Conservation (phyloP, 345 rosid species). For the Corymbia maculata region DNA sequence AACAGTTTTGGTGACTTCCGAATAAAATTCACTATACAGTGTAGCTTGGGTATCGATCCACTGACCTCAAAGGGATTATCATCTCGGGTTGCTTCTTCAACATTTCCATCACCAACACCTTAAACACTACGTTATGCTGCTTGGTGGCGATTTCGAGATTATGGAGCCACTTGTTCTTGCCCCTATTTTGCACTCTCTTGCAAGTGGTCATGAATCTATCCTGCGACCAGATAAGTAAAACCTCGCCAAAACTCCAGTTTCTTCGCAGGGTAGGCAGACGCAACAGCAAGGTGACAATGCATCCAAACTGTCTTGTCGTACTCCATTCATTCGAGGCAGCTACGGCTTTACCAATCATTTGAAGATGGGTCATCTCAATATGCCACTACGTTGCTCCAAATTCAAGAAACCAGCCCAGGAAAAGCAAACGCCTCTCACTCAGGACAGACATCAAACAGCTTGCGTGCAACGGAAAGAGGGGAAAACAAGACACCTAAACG, state of each 20-base stretch:
- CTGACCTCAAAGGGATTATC: constrained; percentile 28
- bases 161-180: constrained; percentile 10
- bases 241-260: too few relatives aligned
- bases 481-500: not conserved
- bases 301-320: too few relatives aligned
- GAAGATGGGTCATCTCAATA: not conserved
- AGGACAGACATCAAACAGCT: not conserved
- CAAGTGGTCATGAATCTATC: constrained; percentile 55
- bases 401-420: not conserved
- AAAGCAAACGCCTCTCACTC: not conserved
- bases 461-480: not conserved
- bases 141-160: too few relatives aligned
- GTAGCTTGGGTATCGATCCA: constrained; percentile 19
- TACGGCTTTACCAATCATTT: not conserved
- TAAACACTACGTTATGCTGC: too few relatives aligned
- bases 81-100: constrained; percentile 64
- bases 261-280: too few relatives aligned
- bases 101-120: constrained; percentile 23
- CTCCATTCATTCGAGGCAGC: not conserved
- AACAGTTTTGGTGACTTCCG: constrained; percentile 13
- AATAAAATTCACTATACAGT: constrained; percentile 46
- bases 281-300: too few relatives aligned
- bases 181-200: constrained; percentile 73
- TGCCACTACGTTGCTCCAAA: not conserved
- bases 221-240: not conserved